Base-by-base conservation (phyloP, 805 yeast genomes). In the Jamesozyma piceae region DNA sequence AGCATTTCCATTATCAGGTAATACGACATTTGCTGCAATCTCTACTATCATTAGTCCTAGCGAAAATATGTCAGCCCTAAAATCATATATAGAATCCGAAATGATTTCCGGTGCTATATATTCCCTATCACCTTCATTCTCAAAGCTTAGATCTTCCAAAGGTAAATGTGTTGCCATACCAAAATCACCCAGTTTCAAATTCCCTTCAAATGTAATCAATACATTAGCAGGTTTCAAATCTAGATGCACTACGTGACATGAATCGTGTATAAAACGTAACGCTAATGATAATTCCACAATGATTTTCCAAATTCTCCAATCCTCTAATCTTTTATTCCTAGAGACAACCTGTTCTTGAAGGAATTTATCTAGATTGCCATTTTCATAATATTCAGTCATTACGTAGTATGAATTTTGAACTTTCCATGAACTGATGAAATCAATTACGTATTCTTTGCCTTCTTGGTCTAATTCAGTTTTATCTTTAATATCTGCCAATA, bases 241-340 rank as follows among this genome's bases (percentile, higher is more conserved):
- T 42, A 92, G 67, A 64, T 92, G 98, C 39, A 89, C 67, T 41
- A 85, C 81, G 46, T 74, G 74, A 48, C 82, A 79, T 35, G 77
- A 71, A 54, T 71, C 73, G 59, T 92, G 98, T 38, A 92, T 80
- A 58, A 78, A 88, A 49, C 77, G 72, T 46, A 92, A 66, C 0
- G 97, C 98, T 54, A 77, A 71, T 34, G 86, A 64, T 15, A 89
- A 70, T 59, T 90, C 98, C 40, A 82, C 80, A 50, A 92, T 68
- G 36, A 92, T 90, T 65, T 92, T 92, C 98, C 98, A 92, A 33
- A 90, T 89, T 52, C 98, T 74, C 82, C 96, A 92, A 61, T 92
- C 98, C 58, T 92, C 98, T 40, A 92, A 70, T 27, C 63, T 52
- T 20, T 51, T 50, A 21, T 62, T 55, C 52, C 80, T 80, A 26